A percentile compares a stretch with the other conserved stretches of the same genome.
phyloP scores from a whole-genome alignment of 2,329 filamentous ascomycete genomes.

The Trichophyton benhamiae region DNA sequence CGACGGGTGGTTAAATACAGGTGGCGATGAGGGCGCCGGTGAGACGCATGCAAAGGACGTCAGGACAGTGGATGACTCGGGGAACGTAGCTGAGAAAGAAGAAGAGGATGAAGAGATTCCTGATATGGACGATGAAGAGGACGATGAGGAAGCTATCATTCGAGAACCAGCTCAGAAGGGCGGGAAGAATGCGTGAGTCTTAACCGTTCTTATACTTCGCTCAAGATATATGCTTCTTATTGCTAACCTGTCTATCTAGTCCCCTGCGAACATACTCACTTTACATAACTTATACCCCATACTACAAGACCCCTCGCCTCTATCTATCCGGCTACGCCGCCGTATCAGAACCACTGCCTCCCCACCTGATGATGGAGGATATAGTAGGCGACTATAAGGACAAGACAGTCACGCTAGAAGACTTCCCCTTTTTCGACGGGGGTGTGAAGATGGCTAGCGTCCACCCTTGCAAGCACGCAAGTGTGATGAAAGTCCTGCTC shows the following conservation, averaged over 20 bases:
- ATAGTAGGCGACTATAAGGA: conserved; percentile 95
- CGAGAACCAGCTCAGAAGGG: conserved; percentile 48
- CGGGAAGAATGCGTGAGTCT: conserved; percentile 43
- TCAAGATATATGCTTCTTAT: background rate
- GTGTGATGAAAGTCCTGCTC: conserved; percentile 94
- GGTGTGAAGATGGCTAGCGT: conserved; percentile 92
- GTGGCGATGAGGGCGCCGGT: conserved; percentile 61
- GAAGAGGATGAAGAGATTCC: conserved; percentile 73
- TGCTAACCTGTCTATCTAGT: conserved; percentile 34
- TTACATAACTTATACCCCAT: conserved; percentile 95
- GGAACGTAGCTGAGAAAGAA: conserved; percentile 66
- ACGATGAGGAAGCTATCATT: conserved; percentile 91
- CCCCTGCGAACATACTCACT: conserved; percentile 88
- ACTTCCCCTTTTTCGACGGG: conserved; percentile 88
- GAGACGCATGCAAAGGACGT: conserved; percentile 65
- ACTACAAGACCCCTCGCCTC: conserved; percentile 89
- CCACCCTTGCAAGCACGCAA: conserved; percentile 92
- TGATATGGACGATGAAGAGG: conserved; percentile 95
- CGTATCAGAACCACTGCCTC: conserved; percentile 66
- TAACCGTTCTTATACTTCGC: conserved; percentile 10
- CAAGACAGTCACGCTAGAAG: conserved; percentile 95
- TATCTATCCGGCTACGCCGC: conserved; percentile 85
- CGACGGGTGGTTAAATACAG: conserved; percentile 85
- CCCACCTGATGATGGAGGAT: conserved; percentile 87
- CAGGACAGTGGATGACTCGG: conserved; percentile 75